phyloP scores from a whole-genome alignment of 2,329 filamentous ascomycete species.

The Fusarium drepaniforme region DNA sequence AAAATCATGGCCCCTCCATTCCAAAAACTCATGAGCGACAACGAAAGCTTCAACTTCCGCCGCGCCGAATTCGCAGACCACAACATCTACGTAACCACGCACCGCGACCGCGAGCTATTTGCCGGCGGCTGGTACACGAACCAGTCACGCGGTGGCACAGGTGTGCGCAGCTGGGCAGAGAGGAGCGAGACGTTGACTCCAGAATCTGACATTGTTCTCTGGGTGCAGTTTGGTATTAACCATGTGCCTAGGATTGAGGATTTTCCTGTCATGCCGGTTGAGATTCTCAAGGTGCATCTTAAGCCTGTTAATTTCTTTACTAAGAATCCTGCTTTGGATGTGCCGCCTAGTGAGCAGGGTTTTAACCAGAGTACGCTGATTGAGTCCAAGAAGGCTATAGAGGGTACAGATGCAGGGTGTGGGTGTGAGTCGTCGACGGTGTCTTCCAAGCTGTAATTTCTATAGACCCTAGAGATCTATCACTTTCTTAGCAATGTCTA shows the following conservation, averaged over 20 bases:
- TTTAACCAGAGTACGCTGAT: slow-evolving; percentile 35
- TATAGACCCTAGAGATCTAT: not conserved
- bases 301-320: slow-evolving; percentile 61
- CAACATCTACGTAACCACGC: slow-evolving; percentile 62
- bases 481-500: not conserved
- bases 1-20: slow-evolving; percentile 61
- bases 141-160: slow-evolving; percentile 53
- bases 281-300: slow-evolving; percentile 36
- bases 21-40: slow-evolving; percentile 61
- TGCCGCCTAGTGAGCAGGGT: slow-evolving; percentile 47
- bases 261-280: slow-evolving; percentile 60
- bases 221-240: slow-evolving; percentile 63
- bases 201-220: slow-evolving; percentile 72
- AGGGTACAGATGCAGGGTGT: not conserved
- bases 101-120: slow-evolving; percentile 63
- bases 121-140: slow-evolving; percentile 66
- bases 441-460: slow-evolving; percentile 18
- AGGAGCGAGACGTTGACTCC: slow-evolving; percentile 69
- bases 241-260: slow-evolving; percentile 63
- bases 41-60: slow-evolving; percentile 55
- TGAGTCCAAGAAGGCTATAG: not conserved
- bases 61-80: slow-evolving; percentile 61
- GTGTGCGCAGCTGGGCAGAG: slow-evolving; percentile 53
- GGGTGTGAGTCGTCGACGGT: slow-evolving; percentile 9
- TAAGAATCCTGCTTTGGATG: slow-evolving; percentile 60